Evolutionary conservation across 805 yeast genomes (phyloP).

Genomic region (Blastobotrys peoriensis): DNA sequence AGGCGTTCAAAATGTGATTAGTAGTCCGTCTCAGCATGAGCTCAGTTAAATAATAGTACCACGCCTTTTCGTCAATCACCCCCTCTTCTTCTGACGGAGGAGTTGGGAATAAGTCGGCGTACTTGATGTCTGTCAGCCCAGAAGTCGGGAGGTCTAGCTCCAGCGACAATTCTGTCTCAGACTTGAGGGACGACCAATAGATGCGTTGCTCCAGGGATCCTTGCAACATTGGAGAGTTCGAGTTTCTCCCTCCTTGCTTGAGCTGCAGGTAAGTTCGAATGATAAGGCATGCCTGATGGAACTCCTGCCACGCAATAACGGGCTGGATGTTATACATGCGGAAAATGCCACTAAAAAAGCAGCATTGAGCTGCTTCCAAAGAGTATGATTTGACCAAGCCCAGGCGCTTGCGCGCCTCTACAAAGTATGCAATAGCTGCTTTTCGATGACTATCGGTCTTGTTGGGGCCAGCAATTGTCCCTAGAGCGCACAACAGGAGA

Average conservation of each 20-base stretch:
- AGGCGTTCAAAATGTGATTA: constrained; percentile 12
- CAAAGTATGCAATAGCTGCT: constrained; percentile 12
- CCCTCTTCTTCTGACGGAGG: constrained; percentile 8
- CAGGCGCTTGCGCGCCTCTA: constrained; percentile 16
- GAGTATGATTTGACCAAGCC: constrained; percentile 12
- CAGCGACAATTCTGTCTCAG: constrained; percentile 14
- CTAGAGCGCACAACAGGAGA: constrained; percentile 13
- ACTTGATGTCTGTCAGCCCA: constrained; percentile 14
- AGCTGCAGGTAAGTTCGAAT: constrained; percentile 11
- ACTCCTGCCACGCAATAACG: constrained; percentile 14
- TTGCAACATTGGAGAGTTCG: neutral
- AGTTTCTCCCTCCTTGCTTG: constrained; percentile 2
- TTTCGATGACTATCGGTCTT: constrained; percentile 8
- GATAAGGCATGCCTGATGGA: constrained; percentile 16
- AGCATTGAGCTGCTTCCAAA: constrained; percentile 14
- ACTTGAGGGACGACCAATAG: constrained; percentile 18
- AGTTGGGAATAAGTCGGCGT: constrained; percentile 15
- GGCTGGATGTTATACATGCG: constrained; percentile 17
- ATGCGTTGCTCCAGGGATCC: constrained; percentile 13
- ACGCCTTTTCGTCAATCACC: constrained; percentile 13
- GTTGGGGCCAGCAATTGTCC: constrained; percentile 8
- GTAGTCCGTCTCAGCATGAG: constrained; percentile 11
- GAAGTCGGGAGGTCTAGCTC: constrained; percentile 14
- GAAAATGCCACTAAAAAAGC: constrained; percentile 13
- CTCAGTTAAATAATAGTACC: constrained; percentile 17